These are phyloP conservation scores for Cyclocybe aegerita DNA, from an alignment of 768 basidiomycete species.

Conservation along the genomic window DNA sequence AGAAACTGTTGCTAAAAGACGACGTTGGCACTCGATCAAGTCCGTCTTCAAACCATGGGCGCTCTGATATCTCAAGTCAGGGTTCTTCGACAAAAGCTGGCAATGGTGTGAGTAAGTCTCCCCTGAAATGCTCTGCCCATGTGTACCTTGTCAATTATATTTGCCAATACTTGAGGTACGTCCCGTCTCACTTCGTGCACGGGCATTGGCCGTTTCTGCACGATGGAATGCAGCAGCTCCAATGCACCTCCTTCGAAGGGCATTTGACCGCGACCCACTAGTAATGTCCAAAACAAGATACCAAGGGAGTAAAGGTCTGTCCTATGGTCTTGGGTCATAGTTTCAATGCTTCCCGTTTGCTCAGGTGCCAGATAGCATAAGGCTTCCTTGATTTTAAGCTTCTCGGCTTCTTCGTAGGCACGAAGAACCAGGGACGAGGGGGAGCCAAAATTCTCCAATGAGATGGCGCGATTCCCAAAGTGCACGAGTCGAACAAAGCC, in stretches of 20 bases:
- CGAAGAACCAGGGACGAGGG: slow-evolving; percentile 68
- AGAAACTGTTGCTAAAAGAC: slow-evolving; percentile 59
- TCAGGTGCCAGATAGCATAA: slow-evolving; percentile 76
- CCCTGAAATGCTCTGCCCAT: not conserved
- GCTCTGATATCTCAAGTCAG: slow-evolving; percentile 70
- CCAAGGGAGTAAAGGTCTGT: slow-evolving; percentile 77
- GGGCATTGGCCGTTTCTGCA: slow-evolving; percentile 72
- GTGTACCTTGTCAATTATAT: slow-evolving; percentile 66
- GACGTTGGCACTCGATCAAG: slow-evolving; percentile 65
- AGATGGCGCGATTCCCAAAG: slow-evolving; percentile 73
- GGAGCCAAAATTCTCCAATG: slow-evolving; percentile 69
- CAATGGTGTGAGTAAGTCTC: slow-evolving; percentile 6
- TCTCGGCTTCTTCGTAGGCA: slow-evolving; percentile 59
- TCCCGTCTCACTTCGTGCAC: slow-evolving; percentile 75
- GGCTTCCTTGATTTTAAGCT: slow-evolving; percentile 72
- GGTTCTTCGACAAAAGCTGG: slow-evolving; percentile 66
- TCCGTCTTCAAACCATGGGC: slow-evolving; percentile 69
- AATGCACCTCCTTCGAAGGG: slow-evolving; percentile 60
- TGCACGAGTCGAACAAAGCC: slow-evolving; percentile 71
- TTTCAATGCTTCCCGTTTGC: slow-evolving; percentile 74
- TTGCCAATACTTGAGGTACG: slow-evolving; percentile 67
- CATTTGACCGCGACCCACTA: slow-evolving; percentile 69
- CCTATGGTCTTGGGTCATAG: slow-evolving; percentile 68
- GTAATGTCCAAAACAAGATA: slow-evolving; percentile 70
- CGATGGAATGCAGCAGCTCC: slow-evolving; percentile 69